phyloP scores from a whole-genome alignment of 176 grass and related monocot genomes.

The Musa itinerans region DNA sequence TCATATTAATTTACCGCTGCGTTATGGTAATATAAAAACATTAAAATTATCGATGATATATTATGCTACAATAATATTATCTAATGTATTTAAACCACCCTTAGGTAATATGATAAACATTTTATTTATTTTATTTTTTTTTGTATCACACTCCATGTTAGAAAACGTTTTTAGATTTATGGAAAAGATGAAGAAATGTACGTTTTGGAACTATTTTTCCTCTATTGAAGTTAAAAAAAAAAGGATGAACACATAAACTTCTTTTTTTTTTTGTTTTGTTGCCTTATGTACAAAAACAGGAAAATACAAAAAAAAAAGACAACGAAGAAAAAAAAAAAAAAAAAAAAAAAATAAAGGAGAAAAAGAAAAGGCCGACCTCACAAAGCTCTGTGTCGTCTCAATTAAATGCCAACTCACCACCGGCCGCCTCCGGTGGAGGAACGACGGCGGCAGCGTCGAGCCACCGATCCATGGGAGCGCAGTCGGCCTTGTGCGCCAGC shows the following conservation, averaged over 20 bases:
- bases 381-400: neutral
- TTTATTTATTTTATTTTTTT: too few species aligned
- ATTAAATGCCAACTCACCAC: conserved; percentile 1
- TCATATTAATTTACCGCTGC: too few species aligned
- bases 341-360: too few species aligned
- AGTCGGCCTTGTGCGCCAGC: conserved; percentile 34
- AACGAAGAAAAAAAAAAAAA: neutral
- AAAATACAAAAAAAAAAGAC: neutral
- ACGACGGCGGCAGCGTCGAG: conserved; percentile 13
- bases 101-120: too few species aligned
- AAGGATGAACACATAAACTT: neutral
- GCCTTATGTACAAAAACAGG: neutral
- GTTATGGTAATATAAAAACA: neutral
- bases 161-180: neutral
- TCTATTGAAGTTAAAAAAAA: neutral
- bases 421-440: conserved; percentile 4
- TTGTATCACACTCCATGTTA: too few species aligned
- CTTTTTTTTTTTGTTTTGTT: neutral
- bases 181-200: neutral
- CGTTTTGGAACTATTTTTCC: neutral
- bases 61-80: too few species aligned
- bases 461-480: conserved; percentile 20
- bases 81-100: too few species aligned
- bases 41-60: neutral
- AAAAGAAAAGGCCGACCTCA: neutral